Base-by-base conservation (phyloP, 169 alveolate species). In the Cryptosporidium ryanae region DNA sequence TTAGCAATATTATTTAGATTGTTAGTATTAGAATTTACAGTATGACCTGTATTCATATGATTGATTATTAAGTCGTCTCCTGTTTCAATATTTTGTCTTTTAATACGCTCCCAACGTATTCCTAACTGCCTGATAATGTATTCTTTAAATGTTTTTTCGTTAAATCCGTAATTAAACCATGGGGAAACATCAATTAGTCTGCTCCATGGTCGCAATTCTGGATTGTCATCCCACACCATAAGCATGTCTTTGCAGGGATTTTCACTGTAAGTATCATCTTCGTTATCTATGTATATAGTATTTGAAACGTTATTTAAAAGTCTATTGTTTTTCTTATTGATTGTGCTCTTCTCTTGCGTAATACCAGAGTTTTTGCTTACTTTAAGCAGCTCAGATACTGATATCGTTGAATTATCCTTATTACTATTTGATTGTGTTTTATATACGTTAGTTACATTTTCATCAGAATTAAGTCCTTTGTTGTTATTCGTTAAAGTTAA, bases 161-260 rank as follows among this genome's bases (percentile, higher is more conserved):
- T 70, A 32, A 70, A 70, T 2, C 84, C 84, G 34, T 70, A 70
- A 54, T 70, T 70, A 55, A 70, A 70, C 84, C 84, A 70, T 0
- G 84, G 84, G 7, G 84, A 70, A 17, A 70, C 67, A 70, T 70
- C 84, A 29, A 70, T 23, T 31, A 70, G 54, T 21, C 84, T 70
- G 43, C 84, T 70, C 84, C 84, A 70, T 18, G 84, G 84, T 34
- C 84, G 50, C 12, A 15, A 7, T 54, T 70, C 84, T 32, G 84
- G 66, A 12, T 55, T 52, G 54, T 27, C 31, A 17, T 70, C 84
- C 84, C 84, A 70, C 31, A 70, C 84, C 84, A 70, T 70, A 25
- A 49, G 57, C 15, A 70, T 18, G 32, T 70, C 31, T 27, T 70
- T 70, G 21, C 66, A 54, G 17, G 84, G 84, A 54, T 70, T 70